A percentile compares a stretch with the other conserved stretches of the same genome.
phyloP scores from a whole-genome alignment of 129 eudicot species.

The Heracleum sosnowskyi region DNA sequence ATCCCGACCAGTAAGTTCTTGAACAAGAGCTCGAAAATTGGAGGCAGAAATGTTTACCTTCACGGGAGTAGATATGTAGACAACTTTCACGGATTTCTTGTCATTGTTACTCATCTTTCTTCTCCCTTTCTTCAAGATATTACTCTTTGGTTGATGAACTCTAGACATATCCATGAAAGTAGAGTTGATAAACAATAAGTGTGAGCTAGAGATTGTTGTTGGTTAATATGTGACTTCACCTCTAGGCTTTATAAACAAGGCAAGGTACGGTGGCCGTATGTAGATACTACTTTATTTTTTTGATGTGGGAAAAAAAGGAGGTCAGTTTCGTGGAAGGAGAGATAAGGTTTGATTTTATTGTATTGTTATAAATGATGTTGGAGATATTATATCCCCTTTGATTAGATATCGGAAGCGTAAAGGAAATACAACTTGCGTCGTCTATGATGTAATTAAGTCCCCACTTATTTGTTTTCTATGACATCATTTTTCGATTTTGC shows the following conservation, averaged over 20 bases:
- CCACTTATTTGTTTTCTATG: background rate
- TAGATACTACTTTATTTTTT: background rate
- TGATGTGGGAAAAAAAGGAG: background rate
- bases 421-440: background rate
- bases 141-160: constrained; percentile 1
- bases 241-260: background rate
- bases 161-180: background rate
- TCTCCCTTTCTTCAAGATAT: background rate
- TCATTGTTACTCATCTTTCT: constrained; percentile 14
- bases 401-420: background rate
- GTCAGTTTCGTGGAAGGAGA: constrained; percentile 1
- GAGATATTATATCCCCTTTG: background rate
- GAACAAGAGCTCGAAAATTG: constrained; percentile 54
- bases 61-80: constrained; percentile 71
- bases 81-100: constrained; percentile 47
- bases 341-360: constrained; percentile 15
- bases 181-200: background rate
- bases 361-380: background rate
- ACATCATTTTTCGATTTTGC: background rate
- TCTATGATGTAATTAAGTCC: background rate
- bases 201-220: background rate
- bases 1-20: constrained; percentile 68
- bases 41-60: constrained; percentile 67
- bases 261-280: background rate
- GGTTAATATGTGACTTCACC: background rate